Conservation (phyloP, 2,329 filamentous ascomycete genomes). For the Hypoxylon sp. region DNA sequence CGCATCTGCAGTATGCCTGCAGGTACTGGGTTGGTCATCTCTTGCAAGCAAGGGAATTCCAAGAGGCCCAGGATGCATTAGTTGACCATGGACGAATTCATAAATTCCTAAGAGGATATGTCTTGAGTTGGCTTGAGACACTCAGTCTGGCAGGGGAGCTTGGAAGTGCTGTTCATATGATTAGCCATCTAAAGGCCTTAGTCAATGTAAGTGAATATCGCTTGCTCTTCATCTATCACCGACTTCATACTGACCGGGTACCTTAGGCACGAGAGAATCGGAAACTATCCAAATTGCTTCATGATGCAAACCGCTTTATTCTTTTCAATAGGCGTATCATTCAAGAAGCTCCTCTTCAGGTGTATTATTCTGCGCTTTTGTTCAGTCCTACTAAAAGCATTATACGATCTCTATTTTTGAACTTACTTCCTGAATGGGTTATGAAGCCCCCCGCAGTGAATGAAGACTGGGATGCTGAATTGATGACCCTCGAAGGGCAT, state of each 20-base stretch:
- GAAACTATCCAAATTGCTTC: slow-evolving; percentile 14
- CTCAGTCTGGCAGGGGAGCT: slow-evolving; percentile 17
- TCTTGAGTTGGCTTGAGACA: slow-evolving; percentile 22
- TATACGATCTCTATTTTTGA: slow-evolving; percentile 18
- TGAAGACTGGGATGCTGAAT: not conserved
- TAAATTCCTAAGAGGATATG: not conserved
- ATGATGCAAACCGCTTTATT: slow-evolving; percentile 15
- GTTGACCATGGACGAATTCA: slow-evolving; percentile 1
- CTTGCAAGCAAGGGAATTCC: not conserved
- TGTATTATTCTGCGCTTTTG: slow-evolving; percentile 30
- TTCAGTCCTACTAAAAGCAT: slow-evolving; percentile 30
- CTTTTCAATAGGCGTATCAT: slow-evolving; percentile 8
- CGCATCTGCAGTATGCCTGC: slow-evolving; percentile 29
- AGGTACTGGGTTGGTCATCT: slow-evolving; percentile 30
- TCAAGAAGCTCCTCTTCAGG: slow-evolving; percentile 22
- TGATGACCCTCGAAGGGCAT: slow-evolving; percentile 3
- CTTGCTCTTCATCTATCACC: not conserved
- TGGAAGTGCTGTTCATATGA: slow-evolving; percentile 6
- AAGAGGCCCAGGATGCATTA: not conserved
- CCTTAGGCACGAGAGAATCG: not conserved
- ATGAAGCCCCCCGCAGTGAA: not conserved
- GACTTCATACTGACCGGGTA: not conserved
- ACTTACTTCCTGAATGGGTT: slow-evolving; percentile 14
- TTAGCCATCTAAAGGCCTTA: not conserved
- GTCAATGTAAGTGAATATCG: not conserved